Evolutionary conservation across 208 protist genomes (phyloP).

Genomic region (Balamuthia mandrillaris): DNA sequence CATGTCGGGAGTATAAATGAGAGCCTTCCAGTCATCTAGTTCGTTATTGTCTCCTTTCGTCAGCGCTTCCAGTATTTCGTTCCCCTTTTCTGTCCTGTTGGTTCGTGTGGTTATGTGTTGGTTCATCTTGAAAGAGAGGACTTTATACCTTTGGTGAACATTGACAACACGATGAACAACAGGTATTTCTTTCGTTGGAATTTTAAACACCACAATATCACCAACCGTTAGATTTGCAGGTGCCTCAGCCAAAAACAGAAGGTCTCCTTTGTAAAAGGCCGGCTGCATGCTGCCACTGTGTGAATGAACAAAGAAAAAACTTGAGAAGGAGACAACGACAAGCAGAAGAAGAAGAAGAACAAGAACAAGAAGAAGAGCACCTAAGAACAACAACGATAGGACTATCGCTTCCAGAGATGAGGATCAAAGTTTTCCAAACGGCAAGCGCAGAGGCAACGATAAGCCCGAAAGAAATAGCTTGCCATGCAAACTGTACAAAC

Average conservation of each 20-base stretch:
- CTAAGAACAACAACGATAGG: slow-evolving; percentile 92
- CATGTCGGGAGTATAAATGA: slow-evolving; percentile 70
- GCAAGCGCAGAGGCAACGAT: slow-evolving; percentile 75
- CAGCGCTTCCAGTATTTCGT: too few relatives aligned
- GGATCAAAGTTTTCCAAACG: slow-evolving; percentile 82
- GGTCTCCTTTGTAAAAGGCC: slow-evolving; percentile 88
- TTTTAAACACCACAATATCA: slow-evolving; percentile 91
- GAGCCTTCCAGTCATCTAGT: slow-evolving; percentile 89
- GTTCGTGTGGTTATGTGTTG: too few relatives aligned
- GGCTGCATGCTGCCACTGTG: slow-evolving; percentile 93
- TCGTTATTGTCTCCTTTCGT: slow-evolving; percentile 96
- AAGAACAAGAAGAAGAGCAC: slow-evolving; percentile 29
- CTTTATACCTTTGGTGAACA: too few relatives aligned
- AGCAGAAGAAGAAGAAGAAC: too few relatives aligned
- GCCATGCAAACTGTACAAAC: too few relatives aligned
- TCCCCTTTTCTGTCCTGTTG: slow-evolving; percentile 85
- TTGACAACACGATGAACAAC: slow-evolving; percentile 93
- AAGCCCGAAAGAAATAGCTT: slow-evolving; percentile 73
- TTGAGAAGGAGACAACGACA: too few relatives aligned
- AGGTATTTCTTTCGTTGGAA: slow-evolving; percentile 82
- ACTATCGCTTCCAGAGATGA: slow-evolving; percentile 80
- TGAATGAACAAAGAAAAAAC: background rate
- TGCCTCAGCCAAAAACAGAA: slow-evolving; percentile 82
- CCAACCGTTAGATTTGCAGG: slow-evolving; percentile 76
- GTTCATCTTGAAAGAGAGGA: too few relatives aligned